Evolutionary conservation across 108 stramenopile species (phyloP).

Genomic region (Pelagomonas calceolata): DNA sequence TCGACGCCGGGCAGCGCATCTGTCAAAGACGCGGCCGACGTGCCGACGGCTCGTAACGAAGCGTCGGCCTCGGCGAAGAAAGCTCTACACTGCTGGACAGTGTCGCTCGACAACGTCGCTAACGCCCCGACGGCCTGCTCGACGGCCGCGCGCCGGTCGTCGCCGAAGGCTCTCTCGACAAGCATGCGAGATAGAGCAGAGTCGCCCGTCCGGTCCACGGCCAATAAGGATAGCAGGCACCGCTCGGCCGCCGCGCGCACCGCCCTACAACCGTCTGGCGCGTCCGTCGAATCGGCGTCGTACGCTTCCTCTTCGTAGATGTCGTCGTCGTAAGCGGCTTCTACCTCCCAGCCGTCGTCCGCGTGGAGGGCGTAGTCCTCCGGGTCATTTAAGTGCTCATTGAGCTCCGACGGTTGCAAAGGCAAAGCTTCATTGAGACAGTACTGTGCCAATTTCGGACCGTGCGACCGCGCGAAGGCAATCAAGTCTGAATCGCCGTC

Average conservation of each 20-base stretch:
- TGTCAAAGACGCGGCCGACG: too few relatives aligned
- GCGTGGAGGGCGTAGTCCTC: not conserved
- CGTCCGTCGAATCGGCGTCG: too few relatives aligned
- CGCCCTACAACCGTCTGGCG: not conserved
- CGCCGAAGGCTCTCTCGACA: too few relatives aligned
- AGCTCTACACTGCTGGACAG: too few relatives aligned
- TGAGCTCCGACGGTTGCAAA: not conserved
- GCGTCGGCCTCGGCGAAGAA: too few relatives aligned
- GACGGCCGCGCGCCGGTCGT: too few relatives aligned
- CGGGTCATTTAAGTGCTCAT: not conserved
- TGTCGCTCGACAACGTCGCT: too few relatives aligned
- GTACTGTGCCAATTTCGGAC: not conserved
- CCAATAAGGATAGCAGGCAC: not conserved
- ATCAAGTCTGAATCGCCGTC: not conserved
- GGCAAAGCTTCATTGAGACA: not conserved
- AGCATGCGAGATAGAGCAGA: too few relatives aligned
- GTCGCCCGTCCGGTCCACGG: not conserved
- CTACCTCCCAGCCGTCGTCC: not conserved
- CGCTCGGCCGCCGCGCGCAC: not conserved
- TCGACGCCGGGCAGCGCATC: too few relatives aligned
- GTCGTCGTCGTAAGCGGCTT: not conserved
- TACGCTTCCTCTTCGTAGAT: not conserved
- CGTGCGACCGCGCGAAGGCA: not conserved
- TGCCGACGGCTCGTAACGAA: too few relatives aligned
- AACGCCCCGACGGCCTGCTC: too few relatives aligned